phyloP scores from a whole-genome alignment of 768 basidiomycete species.

The Pleurotus sapidus region DNA sequence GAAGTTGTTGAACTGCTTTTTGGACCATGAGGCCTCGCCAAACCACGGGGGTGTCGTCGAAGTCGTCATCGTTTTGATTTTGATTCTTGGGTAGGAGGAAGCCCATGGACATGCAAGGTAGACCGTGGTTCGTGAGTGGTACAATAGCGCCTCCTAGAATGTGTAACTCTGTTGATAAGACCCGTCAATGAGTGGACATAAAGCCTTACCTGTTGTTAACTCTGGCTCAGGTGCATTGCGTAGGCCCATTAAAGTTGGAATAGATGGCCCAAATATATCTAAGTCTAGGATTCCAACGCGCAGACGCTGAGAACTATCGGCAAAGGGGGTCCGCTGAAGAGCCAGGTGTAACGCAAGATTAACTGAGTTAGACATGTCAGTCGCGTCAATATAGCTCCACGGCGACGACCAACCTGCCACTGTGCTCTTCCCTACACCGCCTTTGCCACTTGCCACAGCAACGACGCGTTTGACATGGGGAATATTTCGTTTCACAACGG shows the following conservation, averaged over 20 bases:
- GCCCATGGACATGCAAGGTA: constrained; percentile 97
- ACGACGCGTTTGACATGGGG: constrained; percentile 79
- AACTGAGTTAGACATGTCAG: constrained; percentile 36
- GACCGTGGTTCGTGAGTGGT: constrained; percentile 83
- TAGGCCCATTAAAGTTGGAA: constrained; percentile 92
- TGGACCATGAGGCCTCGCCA: constrained; percentile 99
- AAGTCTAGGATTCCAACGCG: constrained; percentile 89
- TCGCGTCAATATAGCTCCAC: not conserved
- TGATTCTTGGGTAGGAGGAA: constrained; percentile 72
- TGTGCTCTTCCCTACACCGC: constrained; percentile 95
- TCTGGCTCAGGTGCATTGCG: constrained; percentile 74
- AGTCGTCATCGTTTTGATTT: constrained; percentile 27
- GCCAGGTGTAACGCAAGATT: constrained; percentile 81
- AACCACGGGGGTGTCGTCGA: constrained; percentile 77
- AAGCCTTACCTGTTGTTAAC: constrained; percentile 59
- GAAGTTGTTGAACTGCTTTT: constrained; percentile 93
- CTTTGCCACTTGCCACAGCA: constrained; percentile 90
- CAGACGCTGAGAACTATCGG: constrained; percentile 32
- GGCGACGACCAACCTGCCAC: constrained; percentile 60
- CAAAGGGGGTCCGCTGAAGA: constrained; percentile 30
- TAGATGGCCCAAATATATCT: constrained; percentile 93
- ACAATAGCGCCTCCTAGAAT: constrained; percentile 70
- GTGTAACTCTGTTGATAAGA: not conserved
- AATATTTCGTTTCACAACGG: constrained; percentile 53
- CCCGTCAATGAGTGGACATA: not conserved